These are phyloP conservation scores for Chrysanthemum lavandulifolium DNA, from an alignment of 129 eudicot genomes.

Conservation along the genomic window DNA sequence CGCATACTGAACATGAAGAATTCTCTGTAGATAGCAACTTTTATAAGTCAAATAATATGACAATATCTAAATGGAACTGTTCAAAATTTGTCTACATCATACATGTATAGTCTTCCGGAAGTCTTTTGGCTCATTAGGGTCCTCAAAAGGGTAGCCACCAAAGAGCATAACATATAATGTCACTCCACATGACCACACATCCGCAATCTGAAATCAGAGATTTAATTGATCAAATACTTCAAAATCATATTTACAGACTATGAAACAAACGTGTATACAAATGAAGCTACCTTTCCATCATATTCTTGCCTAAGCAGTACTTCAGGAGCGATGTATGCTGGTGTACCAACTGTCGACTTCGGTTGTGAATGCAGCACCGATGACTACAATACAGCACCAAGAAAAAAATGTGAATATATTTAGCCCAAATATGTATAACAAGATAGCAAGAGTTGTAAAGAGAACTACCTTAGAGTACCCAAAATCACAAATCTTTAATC, in stretches of 20 bases:
- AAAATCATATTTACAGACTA: not conserved
- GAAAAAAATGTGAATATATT: not conserved
- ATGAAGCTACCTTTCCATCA: conserved; percentile 78
- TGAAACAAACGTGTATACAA: not conserved
- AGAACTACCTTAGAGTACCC: conserved; percentile 71
- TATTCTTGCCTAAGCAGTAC: conserved; percentile 84
- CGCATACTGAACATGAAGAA: conserved; percentile 69
- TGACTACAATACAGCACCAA: conserved; percentile 52
- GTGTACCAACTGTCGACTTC: conserved; percentile 95
- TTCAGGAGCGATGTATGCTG: conserved; percentile 98
- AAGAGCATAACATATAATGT: conserved; percentile 93
- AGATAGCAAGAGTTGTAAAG: not conserved
- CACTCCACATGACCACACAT: conserved; percentile 99
- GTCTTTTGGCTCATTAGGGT: conserved; percentile 89
- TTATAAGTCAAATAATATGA: not conserved
- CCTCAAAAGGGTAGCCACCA: conserved; percentile 96
- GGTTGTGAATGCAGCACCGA: conserved; percentile 94
- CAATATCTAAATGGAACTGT: not conserved
- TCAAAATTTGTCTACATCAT: conserved; percentile 9
- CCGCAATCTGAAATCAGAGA: conserved; percentile 67
- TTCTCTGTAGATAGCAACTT: conserved; percentile 52
- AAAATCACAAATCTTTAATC: conserved; percentile 75
- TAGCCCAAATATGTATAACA: not conserved
- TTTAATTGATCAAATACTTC: not conserved
- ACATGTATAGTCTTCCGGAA: conserved; percentile 84